phyloP scores from a whole-genome alignment of 1,284 basidiomycete genomes.

The Vanrija sp. region DNA sequence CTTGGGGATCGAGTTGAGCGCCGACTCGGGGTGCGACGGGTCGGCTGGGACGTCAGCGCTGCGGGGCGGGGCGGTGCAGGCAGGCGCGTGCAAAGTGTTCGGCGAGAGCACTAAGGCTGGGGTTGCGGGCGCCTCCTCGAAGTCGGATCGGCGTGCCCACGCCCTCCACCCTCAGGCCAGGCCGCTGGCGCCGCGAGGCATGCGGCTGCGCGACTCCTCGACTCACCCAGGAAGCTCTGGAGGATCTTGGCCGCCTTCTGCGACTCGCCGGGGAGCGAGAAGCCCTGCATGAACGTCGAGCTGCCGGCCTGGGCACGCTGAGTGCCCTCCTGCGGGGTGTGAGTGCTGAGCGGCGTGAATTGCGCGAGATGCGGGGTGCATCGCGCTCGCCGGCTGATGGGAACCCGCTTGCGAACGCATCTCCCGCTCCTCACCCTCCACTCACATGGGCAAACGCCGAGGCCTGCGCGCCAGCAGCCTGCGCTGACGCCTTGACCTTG shows the following conservation, averaged over 20 bases:
- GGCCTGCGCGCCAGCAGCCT: conserved; percentile 26
- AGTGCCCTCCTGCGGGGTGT: conserved; percentile 31
- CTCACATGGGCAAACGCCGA: conserved; percentile 30
- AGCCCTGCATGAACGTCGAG: conserved; percentile 67
- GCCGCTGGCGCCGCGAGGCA: not conserved
- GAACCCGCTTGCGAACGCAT: not conserved
- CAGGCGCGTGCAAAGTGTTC: not conserved
- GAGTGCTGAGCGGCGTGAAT: not conserved
- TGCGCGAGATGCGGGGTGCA: not conserved
- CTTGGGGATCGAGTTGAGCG: conserved; percentile 92
- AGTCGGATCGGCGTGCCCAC: no score
- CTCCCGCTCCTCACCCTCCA: not conserved
- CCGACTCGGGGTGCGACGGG: conserved; percentile 80
- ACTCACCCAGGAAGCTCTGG: conserved; percentile 77
- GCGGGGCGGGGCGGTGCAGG: no score
- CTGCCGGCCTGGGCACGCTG: conserved; percentile 39
- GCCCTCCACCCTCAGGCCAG: not conserved
- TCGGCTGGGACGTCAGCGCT: conserved; percentile 59
- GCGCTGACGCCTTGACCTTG: conserved; percentile 27
- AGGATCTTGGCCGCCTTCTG: conserved; percentile 89
- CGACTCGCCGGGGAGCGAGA: conserved; percentile 79
- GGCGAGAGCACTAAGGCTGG: not conserved
- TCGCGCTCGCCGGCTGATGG: not conserved
- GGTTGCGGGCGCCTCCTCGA: no score
- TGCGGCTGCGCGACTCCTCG: not conserved